Percentiles rank a stretch among this genome's conserved stretches.
phyloP scores from a whole-genome alignment of 371 early-diverging fungal genomes.

The Syncephalastrum monosporum region DNA sequence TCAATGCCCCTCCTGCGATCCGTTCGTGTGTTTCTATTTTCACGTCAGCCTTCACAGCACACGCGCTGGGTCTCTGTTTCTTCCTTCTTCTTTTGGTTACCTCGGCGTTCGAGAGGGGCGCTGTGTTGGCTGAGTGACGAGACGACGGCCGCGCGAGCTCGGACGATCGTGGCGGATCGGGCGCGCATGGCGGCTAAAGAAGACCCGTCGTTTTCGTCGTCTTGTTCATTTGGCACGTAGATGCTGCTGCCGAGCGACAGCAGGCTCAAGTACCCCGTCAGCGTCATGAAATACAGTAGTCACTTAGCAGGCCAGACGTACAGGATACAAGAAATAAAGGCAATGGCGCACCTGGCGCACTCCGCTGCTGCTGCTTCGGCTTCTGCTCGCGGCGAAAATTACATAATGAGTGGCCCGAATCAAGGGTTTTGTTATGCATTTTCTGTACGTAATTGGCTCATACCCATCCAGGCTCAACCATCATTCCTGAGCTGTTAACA shows the following conservation, averaged over 20 bases:
- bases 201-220: constrained; percentile 16
- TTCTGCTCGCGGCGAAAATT: too few relatives aligned
- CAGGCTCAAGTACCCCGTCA: constrained; percentile 37
- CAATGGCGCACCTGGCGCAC: too few relatives aligned
- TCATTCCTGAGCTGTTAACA: too few relatives aligned
- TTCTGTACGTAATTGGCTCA: too few relatives aligned
- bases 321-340: too few relatives aligned
- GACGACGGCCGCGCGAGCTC: constrained; percentile 32
- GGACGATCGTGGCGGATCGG: constrained; percentile 21
- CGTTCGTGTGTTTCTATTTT: constrained; percentile 46
- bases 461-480: too few relatives aligned
- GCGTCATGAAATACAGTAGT: constrained; percentile 29
- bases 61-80: background rate
- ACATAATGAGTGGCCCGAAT: too few relatives aligned
- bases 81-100: constrained; percentile 11
- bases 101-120: constrained; percentile 32
- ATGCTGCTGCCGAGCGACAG: constrained; percentile 35
- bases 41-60: background rate
- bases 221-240: constrained; percentile 19
- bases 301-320: too few relatives aligned
- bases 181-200: constrained; percentile 1
- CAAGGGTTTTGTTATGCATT: too few relatives aligned
- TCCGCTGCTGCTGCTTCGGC: too few relatives aligned
- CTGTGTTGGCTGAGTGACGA: constrained; percentile 29
- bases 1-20: constrained; percentile 48